Evolutionary conservation across 1,139 yeast species (phyloP).

Genomic region (Yamadazyma membranifaciens): DNA sequence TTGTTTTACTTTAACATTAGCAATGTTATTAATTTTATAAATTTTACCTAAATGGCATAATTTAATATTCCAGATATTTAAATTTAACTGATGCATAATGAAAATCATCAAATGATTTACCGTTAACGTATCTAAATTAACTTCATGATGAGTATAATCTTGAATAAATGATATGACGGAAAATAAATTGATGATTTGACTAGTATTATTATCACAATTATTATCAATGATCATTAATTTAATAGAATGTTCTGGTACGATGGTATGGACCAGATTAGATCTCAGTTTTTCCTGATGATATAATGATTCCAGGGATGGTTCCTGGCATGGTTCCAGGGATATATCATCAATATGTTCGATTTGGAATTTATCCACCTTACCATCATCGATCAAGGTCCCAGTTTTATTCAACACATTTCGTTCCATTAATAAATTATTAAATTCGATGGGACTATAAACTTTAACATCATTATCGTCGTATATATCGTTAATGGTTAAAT

Average conservation of each 20-base stretch:
- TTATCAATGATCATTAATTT: neutral
- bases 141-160: neutral
- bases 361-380: neutral
- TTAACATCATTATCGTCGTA: neutral
- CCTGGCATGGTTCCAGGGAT: too few species aligned
- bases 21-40: slow-evolving; percentile 13
- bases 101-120: slow-evolving; percentile 22
- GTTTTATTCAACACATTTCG: slow-evolving; percentile 14
- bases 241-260: neutral
- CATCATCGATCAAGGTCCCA: slow-evolving; percentile 15
- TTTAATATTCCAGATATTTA: slow-evolving; percentile 15
- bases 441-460: slow-evolving; percentile 13
- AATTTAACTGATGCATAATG: slow-evolving; percentile 11
- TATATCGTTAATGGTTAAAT: slow-evolving; percentile 9
- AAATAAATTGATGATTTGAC: neutral
- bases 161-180: neutral
- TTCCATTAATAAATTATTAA: slow-evolving; percentile 10
- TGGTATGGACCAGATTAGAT: neutral
- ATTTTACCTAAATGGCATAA: slow-evolving; percentile 21
- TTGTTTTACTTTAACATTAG: slow-evolving; percentile 10
- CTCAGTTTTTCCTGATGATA: neutral
- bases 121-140: slow-evolving; percentile 9
- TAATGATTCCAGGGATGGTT: too few species aligned
- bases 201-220: too few species aligned
- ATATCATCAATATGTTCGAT: neutral